Evolutionary conservation across 2,329 filamentous ascomycete species (phyloP).

Genomic region (Pyricularia sp.): DNA sequence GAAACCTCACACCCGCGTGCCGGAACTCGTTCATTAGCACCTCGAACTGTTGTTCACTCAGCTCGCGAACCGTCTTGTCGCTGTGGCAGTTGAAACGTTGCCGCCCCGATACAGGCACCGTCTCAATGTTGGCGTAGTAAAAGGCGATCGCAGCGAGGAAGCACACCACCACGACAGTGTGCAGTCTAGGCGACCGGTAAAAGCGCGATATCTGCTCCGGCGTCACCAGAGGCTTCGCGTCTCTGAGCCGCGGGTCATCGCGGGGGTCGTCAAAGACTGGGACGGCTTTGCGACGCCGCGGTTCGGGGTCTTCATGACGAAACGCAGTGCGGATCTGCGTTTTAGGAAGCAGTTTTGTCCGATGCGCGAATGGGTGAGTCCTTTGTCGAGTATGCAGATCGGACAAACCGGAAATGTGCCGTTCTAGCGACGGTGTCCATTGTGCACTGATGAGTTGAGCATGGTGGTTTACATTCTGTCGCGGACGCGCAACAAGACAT

Average conservation of each 20-base stretch:
- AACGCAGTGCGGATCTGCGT: not conserved
- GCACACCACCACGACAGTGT: slow-evolving; percentile 29
- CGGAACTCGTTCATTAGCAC: slow-evolving; percentile 45
- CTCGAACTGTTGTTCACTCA: slow-evolving; percentile 45
- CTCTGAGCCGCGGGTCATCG: not conserved
- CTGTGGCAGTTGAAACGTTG: slow-evolving; percentile 63
- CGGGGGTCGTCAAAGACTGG: not conserved
- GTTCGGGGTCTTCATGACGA: not conserved
- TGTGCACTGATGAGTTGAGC: not conserved
- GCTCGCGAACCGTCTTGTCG: slow-evolving; percentile 41
- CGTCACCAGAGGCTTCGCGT: not conserved
- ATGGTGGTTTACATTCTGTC: not conserved
- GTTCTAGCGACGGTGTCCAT: not conserved
- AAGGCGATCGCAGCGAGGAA: slow-evolving; percentile 40
- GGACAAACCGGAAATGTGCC: not conserved
- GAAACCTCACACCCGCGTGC: slow-evolving; percentile 41
- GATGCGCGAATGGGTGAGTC: not conserved
- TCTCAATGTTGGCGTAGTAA: slow-evolving; percentile 62
- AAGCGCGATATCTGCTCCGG: not conserved
- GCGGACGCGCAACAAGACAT: not conserved
- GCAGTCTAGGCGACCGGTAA: slow-evolving; percentile 24
- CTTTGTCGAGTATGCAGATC: not conserved
- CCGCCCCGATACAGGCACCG: slow-evolving; percentile 63
- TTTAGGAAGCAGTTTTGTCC: not conserved
- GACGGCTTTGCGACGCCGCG: not conserved